Evolutionary conservation across 768 basidiomycete genomes (phyloP), one percentile per base, ranked within the genome.

Genomic region (Trametes punicea): DNA sequence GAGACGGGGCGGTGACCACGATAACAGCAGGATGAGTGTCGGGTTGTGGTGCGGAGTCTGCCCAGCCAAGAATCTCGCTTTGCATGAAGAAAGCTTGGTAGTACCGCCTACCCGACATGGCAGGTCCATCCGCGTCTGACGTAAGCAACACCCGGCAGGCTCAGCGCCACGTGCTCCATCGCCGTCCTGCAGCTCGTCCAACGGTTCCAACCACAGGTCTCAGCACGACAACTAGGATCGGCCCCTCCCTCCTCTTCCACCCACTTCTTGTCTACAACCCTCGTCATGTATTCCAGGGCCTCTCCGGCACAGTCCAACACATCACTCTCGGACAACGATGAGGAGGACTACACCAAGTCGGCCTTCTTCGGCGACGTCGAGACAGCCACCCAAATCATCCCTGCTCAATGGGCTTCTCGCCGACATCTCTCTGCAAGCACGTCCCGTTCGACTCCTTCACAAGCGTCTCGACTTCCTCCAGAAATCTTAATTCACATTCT

Each of bases 401-500:
- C 87, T n/a, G 87, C 87, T 26, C 86, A 84, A 30, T 73, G 72
- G 72, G 67, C 68, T 20, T 63, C 69, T 25, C 64, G 67, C 29
- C 56, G 62, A n/a, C 38, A 65, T 60, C 30, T 56, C 55, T 15
- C 56, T 18, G 61, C 61, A 42, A 50, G 46, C 20, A 55, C 55
- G 31, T 57, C 59, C 55, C 61, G 55, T 48, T 52, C 48, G 51
- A 48, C 66, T n/a, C 62, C 73, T 56, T 64, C 69, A 13, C 74
- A 73, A 49, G 85, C 88, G 65, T 77, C 84, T 6, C 74, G 76
- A 46, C 75, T 98, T 4, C 95, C 95, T 7, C 88, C 90, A 55
- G 96, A 98, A 71, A 81, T 98, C 36, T 84, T 98, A 67, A 90
- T 97, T 15, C 88, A 96, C 68, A 89, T 98, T 66, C 81, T 99